A percentile compares a stretch with the other conserved stretches of the same genome.
phyloP scores from a whole-genome alignment of 768 basidiomycete species.

The Aureoboletus auriporus region DNA sequence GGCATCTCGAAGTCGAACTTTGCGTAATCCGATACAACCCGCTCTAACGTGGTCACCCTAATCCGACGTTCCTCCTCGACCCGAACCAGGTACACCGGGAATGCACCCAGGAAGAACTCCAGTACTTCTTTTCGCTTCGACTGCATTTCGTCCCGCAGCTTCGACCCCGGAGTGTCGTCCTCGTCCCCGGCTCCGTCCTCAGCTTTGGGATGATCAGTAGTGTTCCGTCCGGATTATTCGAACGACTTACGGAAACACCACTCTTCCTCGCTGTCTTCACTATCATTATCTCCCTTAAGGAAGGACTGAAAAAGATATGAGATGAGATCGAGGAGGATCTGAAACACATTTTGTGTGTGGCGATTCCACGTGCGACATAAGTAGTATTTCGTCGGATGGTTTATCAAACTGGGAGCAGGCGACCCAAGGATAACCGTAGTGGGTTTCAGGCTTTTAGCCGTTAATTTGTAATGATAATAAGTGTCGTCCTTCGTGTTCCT shows the following conservation, averaged over 20 bases:
- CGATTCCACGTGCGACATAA: constrained; percentile 22
- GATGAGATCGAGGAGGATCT: constrained; percentile 15
- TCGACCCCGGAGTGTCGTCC: neutral
- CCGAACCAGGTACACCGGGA: constrained; percentile 17
- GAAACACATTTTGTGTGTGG: constrained; percentile 11
- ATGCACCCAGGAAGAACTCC: constrained; percentile 11
- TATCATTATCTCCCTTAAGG: too few relatives aligned
- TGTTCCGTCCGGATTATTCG: too few relatives aligned
- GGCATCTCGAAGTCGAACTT: constrained; percentile 16
- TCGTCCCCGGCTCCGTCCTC: neutral
- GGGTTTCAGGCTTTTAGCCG: constrained; percentile 5
- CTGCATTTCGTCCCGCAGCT: constrained; percentile 9
- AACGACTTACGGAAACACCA: constrained; percentile 1
- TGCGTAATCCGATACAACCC: constrained; percentile 11
- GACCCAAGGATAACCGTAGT: constrained; percentile 8
- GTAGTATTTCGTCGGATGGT: constrained; percentile 9
- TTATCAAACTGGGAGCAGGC: neutral
- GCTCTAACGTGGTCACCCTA: constrained; percentile 12
- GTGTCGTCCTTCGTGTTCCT: neutral
- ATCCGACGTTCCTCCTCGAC: constrained; percentile 10
- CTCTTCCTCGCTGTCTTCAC: neutral
- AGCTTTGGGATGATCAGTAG: neutral
- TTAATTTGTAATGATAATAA: constrained; percentile 11
- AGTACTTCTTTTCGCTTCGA: constrained; percentile 16
- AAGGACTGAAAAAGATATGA: too few relatives aligned